Base-by-base conservation (phyloP, 805 yeast genomes). In the Lipomyces spencermartinsiae region DNA sequence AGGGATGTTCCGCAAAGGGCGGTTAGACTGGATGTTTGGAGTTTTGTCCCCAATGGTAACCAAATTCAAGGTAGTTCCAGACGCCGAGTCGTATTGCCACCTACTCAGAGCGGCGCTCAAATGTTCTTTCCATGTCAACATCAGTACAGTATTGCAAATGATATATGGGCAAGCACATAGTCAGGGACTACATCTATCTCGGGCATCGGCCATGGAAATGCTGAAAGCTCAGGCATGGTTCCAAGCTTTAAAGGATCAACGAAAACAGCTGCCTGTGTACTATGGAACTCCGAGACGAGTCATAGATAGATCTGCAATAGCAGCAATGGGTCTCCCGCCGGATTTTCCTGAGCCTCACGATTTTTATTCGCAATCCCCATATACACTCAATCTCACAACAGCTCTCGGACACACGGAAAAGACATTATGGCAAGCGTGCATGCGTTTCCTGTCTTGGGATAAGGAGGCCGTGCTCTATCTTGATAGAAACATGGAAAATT, bases 91-190 rank as follows among this genome's bases (percentile, higher is more conserved):
- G 22, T 68, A 35, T 51, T 67, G 62, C 43, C 39, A 62, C 49
- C 51, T 68, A 7, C 37, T 68, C 25, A 31, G 34, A 25, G 59
- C 64, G 3, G 67, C 59, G 8, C 31, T 64, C 8, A 53, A 49
- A 25, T 5, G 46, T 33, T 39, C 62, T n/a, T 63, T 60, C 19
- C 64, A 61, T 46, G 34, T 19, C 12, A 68, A 68, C 34, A 16
- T 35, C n/a, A 66, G 60, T 53, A 57, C 65, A n/a, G 71, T 68
- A 9, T 10, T 66, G 12, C 67, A 63, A 19, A 68, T 68, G 71
- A 46, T 68, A 12, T 59, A 59, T 34, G 55, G 39, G 12, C 19
- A 39, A n/a, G 25, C 46, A 1, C 25, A 31, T 25, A n/a, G 46
- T 25, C 49, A 51, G 8, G 67, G 59, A 6, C n/a, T 61, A 6